Evolutionary conservation across 2,329 filamentous ascomycete species (phyloP).

Genomic region (Elsinoe necatrix): DNA sequence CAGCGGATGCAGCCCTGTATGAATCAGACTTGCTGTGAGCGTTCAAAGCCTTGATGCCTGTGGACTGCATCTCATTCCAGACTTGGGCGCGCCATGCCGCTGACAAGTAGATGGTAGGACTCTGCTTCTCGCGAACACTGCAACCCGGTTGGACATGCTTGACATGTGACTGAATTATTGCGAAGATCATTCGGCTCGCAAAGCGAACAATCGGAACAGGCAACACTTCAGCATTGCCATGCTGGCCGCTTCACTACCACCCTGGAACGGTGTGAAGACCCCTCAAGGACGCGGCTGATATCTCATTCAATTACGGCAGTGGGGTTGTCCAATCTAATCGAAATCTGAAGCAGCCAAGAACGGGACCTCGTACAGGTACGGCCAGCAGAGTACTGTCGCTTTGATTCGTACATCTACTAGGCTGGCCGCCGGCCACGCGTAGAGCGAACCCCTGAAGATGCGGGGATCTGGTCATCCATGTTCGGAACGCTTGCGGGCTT

Average conservation of each 20-base stretch:
- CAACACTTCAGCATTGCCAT: background rate
- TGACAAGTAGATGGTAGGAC: no score
- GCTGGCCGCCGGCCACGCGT: background rate
- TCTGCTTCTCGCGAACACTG: background rate
- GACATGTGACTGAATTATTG: background rate
- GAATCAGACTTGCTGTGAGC: background rate
- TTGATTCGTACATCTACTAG: background rate
- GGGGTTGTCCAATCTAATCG: conserved; percentile 1
- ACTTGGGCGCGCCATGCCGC: background rate
- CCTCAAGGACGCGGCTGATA: conserved; percentile 8
- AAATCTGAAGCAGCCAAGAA: background rate
- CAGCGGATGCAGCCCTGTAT: conserved; percentile 5
- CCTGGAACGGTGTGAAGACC: background rate
- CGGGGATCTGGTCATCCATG: background rate
- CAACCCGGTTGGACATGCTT: background rate
- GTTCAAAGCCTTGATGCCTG: background rate
- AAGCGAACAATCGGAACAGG: background rate
- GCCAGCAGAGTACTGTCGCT: background rate
- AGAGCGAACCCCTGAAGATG: background rate
- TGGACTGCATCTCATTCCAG: background rate
- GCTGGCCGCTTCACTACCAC: background rate
- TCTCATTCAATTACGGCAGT: background rate
- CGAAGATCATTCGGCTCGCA: background rate
- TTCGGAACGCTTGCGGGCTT: background rate
- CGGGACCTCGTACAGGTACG: background rate